These are phyloP conservation scores for Filosporella fistucella DNA, from an alignment of 495 filamentous ascomycete species.

Conservation along the genomic window DNA sequence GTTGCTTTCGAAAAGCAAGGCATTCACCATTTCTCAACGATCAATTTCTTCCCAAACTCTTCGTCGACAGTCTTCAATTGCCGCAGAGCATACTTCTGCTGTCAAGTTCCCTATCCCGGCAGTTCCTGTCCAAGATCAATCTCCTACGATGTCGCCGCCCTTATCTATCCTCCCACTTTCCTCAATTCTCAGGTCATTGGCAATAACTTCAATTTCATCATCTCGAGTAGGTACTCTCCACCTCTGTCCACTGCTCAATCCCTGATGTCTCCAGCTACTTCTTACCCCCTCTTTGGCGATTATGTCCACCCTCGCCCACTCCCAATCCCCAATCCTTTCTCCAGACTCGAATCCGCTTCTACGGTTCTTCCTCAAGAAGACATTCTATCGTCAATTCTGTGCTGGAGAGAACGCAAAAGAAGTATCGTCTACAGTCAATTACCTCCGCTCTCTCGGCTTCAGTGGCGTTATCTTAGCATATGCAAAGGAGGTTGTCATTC, in stretches of 20 bases:
- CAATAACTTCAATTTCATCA: slow-evolving; percentile 76
- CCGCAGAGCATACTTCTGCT: slow-evolving; percentile 9
- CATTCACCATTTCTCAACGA: slow-evolving; percentile 6
- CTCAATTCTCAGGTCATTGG: slow-evolving; percentile 70
- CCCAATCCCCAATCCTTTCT: slow-evolving; percentile 52
- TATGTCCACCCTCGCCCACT: slow-evolving; percentile 67
- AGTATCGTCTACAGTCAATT: slow-evolving; percentile 52
- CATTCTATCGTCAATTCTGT: slow-evolving; percentile 84
- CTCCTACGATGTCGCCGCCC: slow-evolving; percentile 33
- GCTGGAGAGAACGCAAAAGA: slow-evolving; percentile 64
- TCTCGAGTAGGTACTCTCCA: slow-evolving; percentile 39
- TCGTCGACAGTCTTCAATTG: slow-evolving; percentile 15
- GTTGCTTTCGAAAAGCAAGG: slow-evolving; percentile 4
- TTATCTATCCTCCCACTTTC: slow-evolving; percentile 70
- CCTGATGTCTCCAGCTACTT: slow-evolving; percentile 39
- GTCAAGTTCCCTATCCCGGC: slow-evolving; percentile 1
- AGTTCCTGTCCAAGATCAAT: not conserved
- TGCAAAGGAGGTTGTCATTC: slow-evolving; percentile 66
- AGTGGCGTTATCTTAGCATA: slow-evolving; percentile 76
- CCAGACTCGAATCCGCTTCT: slow-evolving; percentile 55
- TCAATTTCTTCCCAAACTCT: slow-evolving; percentile 13
- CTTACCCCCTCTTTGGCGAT: slow-evolving; percentile 65
- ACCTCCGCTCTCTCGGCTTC: slow-evolving; percentile 63
- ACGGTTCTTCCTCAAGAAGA: slow-evolving; percentile 59
- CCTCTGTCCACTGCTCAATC: slow-evolving; percentile 3